Percentiles rank a stretch among this genome's conserved stretches.
These are phyloP conservation scores for Metarhizium robertsii DNA, from an alignment of 2,329 filamentous ascomycete species.

Conservation along the genomic window DNA sequence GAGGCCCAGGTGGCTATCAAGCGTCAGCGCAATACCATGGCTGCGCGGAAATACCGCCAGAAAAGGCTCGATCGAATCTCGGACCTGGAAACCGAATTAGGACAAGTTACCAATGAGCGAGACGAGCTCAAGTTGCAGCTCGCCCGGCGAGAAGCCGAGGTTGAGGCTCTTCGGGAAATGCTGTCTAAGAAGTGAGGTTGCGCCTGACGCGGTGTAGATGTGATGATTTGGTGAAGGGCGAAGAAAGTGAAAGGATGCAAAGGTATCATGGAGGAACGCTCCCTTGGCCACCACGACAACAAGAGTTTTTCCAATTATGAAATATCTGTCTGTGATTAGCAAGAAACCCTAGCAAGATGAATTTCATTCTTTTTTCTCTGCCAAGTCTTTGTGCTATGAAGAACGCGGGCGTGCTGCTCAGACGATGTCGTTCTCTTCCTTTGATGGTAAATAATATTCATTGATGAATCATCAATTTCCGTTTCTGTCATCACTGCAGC, in stretches of 20 bases:
- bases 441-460: constrained; percentile 9
- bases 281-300: not conserved
- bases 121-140: constrained; percentile 55
- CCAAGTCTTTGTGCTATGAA: not conserved
- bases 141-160: constrained; percentile 56
- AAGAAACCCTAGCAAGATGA: not conserved
- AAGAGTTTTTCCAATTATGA: not conserved
- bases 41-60: constrained; percentile 63
- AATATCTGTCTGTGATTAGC: not conserved
- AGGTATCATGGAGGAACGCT: not conserved
- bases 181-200: constrained; percentile 19
- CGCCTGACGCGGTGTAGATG: too few species aligned
- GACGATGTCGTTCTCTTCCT: constrained; percentile 21
- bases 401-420: constrained; percentile 8
- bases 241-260: not conserved
- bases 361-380: not conserved
- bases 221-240: not conserved
- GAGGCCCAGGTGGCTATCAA: constrained; percentile 33
- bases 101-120: constrained; percentile 48
- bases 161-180: constrained; percentile 48
- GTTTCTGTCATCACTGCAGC: constrained; percentile 16
- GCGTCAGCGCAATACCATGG: constrained; percentile 59
- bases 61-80: constrained; percentile 58
- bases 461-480: constrained; percentile 15
- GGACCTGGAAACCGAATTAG: constrained; percentile 51